These are phyloP conservation scores for Hyphodiscus hymeniophilus DNA, from an alignment of 495 filamentous ascomycete species.

Conservation along the genomic window DNA sequence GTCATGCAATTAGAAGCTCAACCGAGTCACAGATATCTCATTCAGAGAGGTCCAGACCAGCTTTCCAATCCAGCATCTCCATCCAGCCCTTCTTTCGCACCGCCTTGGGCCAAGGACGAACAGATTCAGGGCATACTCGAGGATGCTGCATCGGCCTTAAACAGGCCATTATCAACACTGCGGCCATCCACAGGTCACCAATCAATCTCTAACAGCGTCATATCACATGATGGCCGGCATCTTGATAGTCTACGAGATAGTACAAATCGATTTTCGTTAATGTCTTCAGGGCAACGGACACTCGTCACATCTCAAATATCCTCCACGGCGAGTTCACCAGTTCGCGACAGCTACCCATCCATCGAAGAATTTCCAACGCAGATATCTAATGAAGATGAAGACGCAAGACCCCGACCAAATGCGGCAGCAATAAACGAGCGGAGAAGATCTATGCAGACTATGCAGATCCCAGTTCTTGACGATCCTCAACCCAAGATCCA, in stretches of 20 bases:
- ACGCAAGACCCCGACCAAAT: constrained; percentile 39
- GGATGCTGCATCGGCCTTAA: constrained; percentile 9
- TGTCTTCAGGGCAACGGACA: constrained; percentile 51
- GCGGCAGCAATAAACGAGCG: constrained; percentile 42
- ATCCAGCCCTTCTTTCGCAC: constrained; percentile 26
- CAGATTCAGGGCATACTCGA: constrained; percentile 16
- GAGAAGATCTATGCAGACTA: constrained; percentile 43
- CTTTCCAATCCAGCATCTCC: constrained; percentile 30
- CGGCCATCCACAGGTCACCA: constrained; percentile 20
- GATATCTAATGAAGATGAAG: constrained; percentile 26
- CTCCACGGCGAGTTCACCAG: constrained; percentile 42
- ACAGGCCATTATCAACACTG: constrained; percentile 15
- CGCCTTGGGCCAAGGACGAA: constrained; percentile 15
- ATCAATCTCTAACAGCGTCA: constrained; percentile 37
- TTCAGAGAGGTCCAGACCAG: constrained; percentile 41
- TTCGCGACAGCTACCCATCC: constrained; percentile 35
- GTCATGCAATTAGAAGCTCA: constrained; percentile 33
- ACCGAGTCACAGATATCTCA: constrained; percentile 40
- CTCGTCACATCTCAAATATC: constrained; percentile 45
- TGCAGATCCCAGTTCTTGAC: constrained; percentile 19
- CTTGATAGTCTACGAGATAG: constrained; percentile 39
- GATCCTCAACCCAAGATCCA: constrained; percentile 18
- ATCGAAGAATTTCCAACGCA: constrained; percentile 25
- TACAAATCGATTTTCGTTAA: constrained; percentile 51
- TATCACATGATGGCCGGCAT: constrained; percentile 41